Evolutionary conservation across 1,139 yeast genomes (phyloP).

Genomic region (Kurtzmaniella natalensis): DNA sequence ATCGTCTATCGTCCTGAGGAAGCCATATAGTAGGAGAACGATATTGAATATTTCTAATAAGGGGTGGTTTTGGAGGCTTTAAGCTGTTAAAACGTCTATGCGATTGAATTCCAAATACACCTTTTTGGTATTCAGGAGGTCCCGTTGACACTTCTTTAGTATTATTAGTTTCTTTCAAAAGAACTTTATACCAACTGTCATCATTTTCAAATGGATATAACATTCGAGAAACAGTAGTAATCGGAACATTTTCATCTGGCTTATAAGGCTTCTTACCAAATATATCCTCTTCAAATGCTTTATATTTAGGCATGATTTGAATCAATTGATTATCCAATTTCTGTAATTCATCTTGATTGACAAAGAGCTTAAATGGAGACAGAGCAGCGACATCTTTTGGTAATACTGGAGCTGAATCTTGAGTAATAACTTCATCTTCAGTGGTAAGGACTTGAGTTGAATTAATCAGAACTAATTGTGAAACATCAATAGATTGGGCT

Average conservation of each 20-base stretch:
- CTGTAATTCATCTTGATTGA: conserved; percentile 50
- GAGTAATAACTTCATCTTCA: background rate
- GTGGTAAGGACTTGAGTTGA: background rate
- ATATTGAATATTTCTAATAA: conserved; percentile 68
- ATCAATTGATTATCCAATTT: conserved; percentile 51
- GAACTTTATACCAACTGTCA: conserved; percentile 58
- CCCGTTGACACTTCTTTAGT: conserved; percentile 14
- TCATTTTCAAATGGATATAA: conserved; percentile 60
- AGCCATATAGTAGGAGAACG: conserved; percentile 94
- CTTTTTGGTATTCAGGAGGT: conserved; percentile 48
- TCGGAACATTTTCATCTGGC: conserved; percentile 21
- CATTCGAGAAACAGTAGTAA: conserved; percentile 50
- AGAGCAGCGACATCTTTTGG: conserved; percentile 1
- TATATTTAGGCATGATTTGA: conserved; percentile 50
- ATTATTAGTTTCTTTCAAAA: conserved; percentile 42
- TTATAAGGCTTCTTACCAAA: conserved; percentile 14
- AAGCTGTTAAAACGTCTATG: conserved; percentile 59
- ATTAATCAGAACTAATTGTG: background rate
- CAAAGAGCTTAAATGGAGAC: conserved; percentile 55
- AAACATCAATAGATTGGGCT: background rate
- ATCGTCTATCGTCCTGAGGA: conserved; percentile 83
- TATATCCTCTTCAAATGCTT: conserved; percentile 42
- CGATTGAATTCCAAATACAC: conserved; percentile 54
- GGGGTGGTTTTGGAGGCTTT: conserved; percentile 88
- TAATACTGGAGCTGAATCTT: background rate